Evolutionary conservation across 192 early-diverging fungal genomes (phyloP).

Genomic region (Helicostylum pulchrum): DNA sequence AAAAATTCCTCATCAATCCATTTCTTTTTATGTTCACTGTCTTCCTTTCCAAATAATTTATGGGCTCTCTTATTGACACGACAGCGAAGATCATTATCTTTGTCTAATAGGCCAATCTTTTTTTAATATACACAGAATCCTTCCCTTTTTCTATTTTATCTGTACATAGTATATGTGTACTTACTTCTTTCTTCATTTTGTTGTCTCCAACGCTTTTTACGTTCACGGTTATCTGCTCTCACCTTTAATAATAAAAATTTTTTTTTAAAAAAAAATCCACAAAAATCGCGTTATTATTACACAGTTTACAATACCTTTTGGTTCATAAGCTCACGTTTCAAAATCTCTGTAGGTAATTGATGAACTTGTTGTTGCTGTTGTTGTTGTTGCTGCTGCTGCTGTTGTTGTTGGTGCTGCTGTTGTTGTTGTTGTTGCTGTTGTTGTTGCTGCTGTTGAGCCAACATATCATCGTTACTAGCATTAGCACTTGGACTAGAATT

Average conservation of each 20-base stretch:
- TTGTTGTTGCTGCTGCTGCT: neutral
- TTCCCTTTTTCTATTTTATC: neutral
- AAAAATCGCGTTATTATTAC: neutral
- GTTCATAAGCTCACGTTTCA: slow-evolving; percentile 40
- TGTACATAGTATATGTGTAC: slow-evolving; percentile 4
- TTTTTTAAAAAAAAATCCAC: neutral
- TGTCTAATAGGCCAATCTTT: slow-evolving; percentile 37
- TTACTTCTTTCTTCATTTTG: slow-evolving; percentile 53
- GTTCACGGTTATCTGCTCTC: slow-evolving; percentile 48
- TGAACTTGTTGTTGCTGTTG: slow-evolving; percentile 3
- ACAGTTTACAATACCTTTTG: slow-evolving; percentile 28
- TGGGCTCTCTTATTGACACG: slow-evolving; percentile 68
- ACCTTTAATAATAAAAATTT: slow-evolving; percentile 19
- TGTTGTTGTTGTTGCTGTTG: too few species aligned
- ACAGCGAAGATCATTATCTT: slow-evolving; percentile 71
- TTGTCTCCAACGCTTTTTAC: slow-evolving; percentile 52
- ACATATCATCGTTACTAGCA: neutral
- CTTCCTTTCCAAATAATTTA: slow-evolving; percentile 52
- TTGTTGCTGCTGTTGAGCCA: too few species aligned
- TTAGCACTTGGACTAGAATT: neutral
- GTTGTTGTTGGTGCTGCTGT: neutral
- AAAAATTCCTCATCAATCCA: slow-evolving; percentile 70
- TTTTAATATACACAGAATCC: neutral
- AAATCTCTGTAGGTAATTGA: slow-evolving; percentile 18
- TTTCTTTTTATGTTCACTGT: slow-evolving; percentile 49